Evolutionary conservation across 495 filamentous ascomycete species (phyloP).

Genomic region (Penicillium daleae): DNA sequence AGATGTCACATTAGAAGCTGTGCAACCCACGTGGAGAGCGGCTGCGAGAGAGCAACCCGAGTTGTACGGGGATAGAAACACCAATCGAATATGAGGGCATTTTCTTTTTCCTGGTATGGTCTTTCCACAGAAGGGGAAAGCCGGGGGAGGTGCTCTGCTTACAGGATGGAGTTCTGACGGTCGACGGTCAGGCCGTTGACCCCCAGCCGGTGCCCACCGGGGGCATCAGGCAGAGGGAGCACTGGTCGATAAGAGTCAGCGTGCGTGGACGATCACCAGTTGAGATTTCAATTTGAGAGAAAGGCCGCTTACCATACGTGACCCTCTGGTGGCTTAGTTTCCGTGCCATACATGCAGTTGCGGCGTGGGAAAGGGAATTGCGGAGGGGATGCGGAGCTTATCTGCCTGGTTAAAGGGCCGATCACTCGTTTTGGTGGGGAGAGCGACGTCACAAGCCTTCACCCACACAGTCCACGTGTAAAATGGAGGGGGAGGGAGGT

Average conservation of each 20-base stretch:
- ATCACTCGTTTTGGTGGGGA: slow-evolving; percentile 37
- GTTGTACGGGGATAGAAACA: neutral
- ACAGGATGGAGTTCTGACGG: slow-evolving; percentile 83
- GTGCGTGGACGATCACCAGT: slow-evolving; percentile 13
- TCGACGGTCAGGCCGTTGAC: slow-evolving; percentile 94
- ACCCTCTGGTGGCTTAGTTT: slow-evolving; percentile 55
- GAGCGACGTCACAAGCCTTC: slow-evolving; percentile 25
- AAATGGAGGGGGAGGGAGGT: too few relatives aligned
- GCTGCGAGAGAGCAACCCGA: neutral
- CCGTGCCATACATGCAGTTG: slow-evolving; percentile 49
- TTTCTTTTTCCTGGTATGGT: neutral
- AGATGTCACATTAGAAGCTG: slow-evolving; percentile 29
- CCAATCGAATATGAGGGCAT: neutral
- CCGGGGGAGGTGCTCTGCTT: slow-evolving; percentile 49
- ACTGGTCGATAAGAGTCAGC: slow-evolving; percentile 56
- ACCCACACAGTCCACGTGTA: slow-evolving; percentile 1
- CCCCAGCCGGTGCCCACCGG: slow-evolving; percentile 88
- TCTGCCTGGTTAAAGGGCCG: slow-evolving; percentile 36
- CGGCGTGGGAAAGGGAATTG: slow-evolving; percentile 34
- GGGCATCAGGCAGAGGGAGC: slow-evolving; percentile 88
- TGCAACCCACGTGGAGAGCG: slow-evolving; percentile 21
- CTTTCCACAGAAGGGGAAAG: neutral
- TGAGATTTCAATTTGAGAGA: slow-evolving; percentile 9
- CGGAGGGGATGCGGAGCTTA: slow-evolving; percentile 46
- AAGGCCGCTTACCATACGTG: slow-evolving; percentile 45